Percentiles rank a stretch among this genome's conserved stretches.
These are phyloP conservation scores for Hypoxylon sp. DNA, from an alignment of 2,329 filamentous ascomycete species.

Conservation along the genomic window DNA sequence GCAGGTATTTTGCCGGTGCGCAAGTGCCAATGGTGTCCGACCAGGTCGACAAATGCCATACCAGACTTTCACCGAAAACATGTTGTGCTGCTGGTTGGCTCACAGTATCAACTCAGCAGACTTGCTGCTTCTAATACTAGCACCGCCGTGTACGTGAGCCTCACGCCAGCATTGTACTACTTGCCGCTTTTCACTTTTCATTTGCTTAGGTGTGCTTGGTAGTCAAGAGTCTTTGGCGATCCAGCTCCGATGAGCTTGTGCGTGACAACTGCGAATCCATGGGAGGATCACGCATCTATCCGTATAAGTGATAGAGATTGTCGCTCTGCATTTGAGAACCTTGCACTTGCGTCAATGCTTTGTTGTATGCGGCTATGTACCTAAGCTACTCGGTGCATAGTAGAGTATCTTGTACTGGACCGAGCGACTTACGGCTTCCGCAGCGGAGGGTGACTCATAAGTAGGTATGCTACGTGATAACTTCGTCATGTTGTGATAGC, in stretches of 20 bases:
- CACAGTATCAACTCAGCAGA: constrained; percentile 29
- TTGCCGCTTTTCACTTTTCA: constrained; percentile 17
- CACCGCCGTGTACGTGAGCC: constrained; percentile 36
- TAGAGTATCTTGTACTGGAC: constrained; percentile 30
- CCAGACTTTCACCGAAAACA: constrained; percentile 47
- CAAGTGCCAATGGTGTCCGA: constrained; percentile 24
- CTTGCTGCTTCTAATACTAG: constrained; percentile 10
- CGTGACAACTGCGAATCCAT: constrained; percentile 23
- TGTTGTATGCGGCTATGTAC: constrained; percentile 52
- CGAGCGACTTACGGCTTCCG: constrained; percentile 31
- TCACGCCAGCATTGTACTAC: constrained; percentile 29
- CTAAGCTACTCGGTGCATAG: constrained; percentile 29
- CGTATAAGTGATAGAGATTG: constrained; percentile 43
- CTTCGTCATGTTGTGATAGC: constrained; percentile 37
- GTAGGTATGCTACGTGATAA: constrained; percentile 33
- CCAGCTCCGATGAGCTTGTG: constrained; percentile 22
- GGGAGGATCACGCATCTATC: constrained; percentile 44
- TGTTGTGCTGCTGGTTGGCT: constrained; percentile 32
- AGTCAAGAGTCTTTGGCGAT: constrained; percentile 18
- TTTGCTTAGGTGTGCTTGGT: constrained; percentile 14
- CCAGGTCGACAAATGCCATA: constrained; percentile 33
- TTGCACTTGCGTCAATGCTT: constrained; percentile 60
- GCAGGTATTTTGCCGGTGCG: constrained; percentile 30
- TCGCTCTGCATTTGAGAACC: constrained; percentile 46
- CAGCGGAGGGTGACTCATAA: constrained; percentile 39